These are phyloP conservation scores for Nakaseomyces uthaithaninus DNA, from an alignment of 1,139 yeast genomes.

Conservation along the genomic window DNA sequence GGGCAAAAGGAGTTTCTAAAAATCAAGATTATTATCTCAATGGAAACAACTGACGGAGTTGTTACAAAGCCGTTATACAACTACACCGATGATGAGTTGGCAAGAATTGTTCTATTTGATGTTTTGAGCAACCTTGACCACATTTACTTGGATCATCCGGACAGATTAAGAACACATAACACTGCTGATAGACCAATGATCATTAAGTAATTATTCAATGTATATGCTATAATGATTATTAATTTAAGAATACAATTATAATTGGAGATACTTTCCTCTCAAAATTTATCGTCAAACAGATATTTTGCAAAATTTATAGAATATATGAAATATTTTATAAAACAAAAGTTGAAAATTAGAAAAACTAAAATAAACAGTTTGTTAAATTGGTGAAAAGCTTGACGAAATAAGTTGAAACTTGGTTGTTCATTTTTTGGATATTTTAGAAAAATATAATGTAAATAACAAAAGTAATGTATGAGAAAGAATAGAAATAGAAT, in stretches of 20 bases:
- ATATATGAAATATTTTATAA: no score
- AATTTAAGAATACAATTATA: no score
- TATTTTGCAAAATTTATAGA: no score
- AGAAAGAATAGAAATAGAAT: background rate
- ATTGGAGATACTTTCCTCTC: no score
- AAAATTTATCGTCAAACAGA: no score
- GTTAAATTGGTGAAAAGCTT: constrained; percentile 3
- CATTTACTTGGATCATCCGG: constrained; percentile 82
- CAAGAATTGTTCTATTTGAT: constrained; percentile 47
- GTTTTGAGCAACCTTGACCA: constrained; percentile 44
- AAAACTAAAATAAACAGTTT: no score
- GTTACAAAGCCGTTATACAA: constrained; percentile 47
- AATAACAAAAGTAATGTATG: constrained; percentile 1
- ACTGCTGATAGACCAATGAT: constrained; percentile 33
- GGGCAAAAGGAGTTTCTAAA: constrained; percentile 74
- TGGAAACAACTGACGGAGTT: constrained; percentile 22
- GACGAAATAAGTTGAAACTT: background rate
- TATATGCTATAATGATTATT: no score
- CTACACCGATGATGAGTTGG: constrained; percentile 28
- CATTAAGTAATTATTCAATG: constrained; percentile 20
- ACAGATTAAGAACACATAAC: constrained; percentile 41
- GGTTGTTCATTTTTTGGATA: background rate
- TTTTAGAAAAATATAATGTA: background rate
- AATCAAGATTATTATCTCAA: constrained; percentile 46
- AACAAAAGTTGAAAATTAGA: background rate